These are phyloP conservation scores for Bothriochloa decipiens DNA, from an alignment of 176 grass and related monocot genomes.

Conservation along the genomic window DNA sequence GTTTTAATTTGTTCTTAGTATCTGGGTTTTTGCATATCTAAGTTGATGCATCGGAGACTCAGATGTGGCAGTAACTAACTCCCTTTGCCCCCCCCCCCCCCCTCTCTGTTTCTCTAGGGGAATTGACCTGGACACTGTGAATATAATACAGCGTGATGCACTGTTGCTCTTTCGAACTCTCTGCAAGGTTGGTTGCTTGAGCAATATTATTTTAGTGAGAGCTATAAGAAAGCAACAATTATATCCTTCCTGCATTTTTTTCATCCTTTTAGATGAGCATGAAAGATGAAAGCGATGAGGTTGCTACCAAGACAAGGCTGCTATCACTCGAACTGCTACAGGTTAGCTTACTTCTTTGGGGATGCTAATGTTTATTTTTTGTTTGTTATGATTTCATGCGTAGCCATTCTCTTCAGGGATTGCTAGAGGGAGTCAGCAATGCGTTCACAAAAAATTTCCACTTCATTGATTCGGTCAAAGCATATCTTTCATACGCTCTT, in stretches of 20 bases:
- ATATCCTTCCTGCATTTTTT: slow-evolving; percentile 9
- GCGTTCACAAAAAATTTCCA: slow-evolving; percentile 98
- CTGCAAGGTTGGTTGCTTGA: slow-evolving; percentile 78
- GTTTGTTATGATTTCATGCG: slow-evolving; percentile 43
- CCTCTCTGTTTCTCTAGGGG: slow-evolving; percentile 51
- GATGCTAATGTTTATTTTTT: slow-evolving; percentile 43
- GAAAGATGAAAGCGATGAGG: slow-evolving; percentile 98
- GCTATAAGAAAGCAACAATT: slow-evolving; percentile 29
- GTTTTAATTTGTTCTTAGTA: slow-evolving; percentile 38
- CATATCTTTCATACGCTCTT: slow-evolving; percentile 98
- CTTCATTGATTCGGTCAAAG: slow-evolving; percentile 99
- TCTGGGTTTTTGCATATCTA: slow-evolving; percentile 18
- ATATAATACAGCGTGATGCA: slow-evolving; percentile 86
- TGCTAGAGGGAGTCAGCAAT: slow-evolving; percentile 92
- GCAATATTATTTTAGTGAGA: slow-evolving; percentile 29
- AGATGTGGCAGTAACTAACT: slow-evolving; percentile 25
- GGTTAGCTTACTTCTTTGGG: slow-evolving; percentile 52
- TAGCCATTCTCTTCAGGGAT: slow-evolving; percentile 62
- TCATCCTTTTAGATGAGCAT: slow-evolving; percentile 84
- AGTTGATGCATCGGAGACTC: not conserved
- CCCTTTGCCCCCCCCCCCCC: not conserved
- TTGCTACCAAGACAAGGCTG: slow-evolving; percentile 93
- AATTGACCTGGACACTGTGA: slow-evolving; percentile 90
- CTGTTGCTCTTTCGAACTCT: slow-evolving; percentile 93
- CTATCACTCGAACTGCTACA: slow-evolving; percentile 97